Evolutionary conservation across 169 alveolate genomes (phyloP), one percentile per base, ranked within the genome.

Genomic region (Eimeria necatrix): DNA sequence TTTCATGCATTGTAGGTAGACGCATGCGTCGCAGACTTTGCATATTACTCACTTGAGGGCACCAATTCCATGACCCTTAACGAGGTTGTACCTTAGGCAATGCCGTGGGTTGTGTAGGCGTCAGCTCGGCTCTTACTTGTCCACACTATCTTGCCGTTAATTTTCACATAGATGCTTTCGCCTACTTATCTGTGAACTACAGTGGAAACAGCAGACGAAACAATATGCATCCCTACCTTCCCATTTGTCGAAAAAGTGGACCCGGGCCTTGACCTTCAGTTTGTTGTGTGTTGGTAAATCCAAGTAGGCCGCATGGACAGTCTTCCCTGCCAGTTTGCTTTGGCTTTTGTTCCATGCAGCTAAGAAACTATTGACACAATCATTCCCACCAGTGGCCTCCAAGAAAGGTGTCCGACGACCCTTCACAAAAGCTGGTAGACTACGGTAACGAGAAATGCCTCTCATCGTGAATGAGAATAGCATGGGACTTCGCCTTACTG

Each of bases 201-300:
- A 24, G 59, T 32, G n/a, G 64, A 7, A 64, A 18, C 12, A 68
- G 26, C 18, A 26, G 41, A n/a, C 4, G 73, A 41, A 53, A 18
- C 83, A 16, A 71, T 9, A 46, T 84, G 78, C 52, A 49, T 61
- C 87, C 14, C 68, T 20, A 91, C 96, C 96, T 26, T 88, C 83
- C 96, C 96, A 95, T 64, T 95, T 78, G 80, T 95, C 96, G 81
- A 95, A 92, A 81, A 51, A 95, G 81, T 95, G 96, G 8, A 91
- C 92, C 8, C 96, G 95, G 46, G 94, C 95, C 51, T 64, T 90
- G 51, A 95, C 20, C 26, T 56, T 78, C 94, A 95, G 78, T 56
- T 91, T 56, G 41, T 22, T 32, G 24, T 95, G 96, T n/a, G 48
- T 46, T 2, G 96, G 95, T 60, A 95, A 18, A 32, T 94, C 84